Evolutionary conservation across 78 protist species (phyloP).

Genomic region (Dictyostelium discoideum): DNA sequence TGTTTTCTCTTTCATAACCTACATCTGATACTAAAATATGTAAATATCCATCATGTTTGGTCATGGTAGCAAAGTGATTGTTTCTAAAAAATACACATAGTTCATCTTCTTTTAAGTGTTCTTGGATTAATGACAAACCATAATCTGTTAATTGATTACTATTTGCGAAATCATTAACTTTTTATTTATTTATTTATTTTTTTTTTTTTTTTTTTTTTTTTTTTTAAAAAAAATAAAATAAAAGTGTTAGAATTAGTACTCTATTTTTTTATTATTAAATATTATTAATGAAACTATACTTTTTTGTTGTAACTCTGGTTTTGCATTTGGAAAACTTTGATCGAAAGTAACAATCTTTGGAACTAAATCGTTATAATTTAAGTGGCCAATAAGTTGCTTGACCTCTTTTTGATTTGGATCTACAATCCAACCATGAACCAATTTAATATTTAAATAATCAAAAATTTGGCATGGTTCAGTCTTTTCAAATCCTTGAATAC

Average conservation of each 20-base stretch:
- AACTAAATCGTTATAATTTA: conserved; percentile 50
- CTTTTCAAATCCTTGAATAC: conserved; percentile 59
- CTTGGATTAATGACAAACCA: conserved; percentile 43
- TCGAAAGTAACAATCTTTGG: conserved; percentile 40
- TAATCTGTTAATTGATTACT: conserved; percentile 50
- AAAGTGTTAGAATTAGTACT: not conserved
- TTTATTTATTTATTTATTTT: not conserved
- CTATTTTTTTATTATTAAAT: not conserved
- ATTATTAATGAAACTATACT: not conserved
- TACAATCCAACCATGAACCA: conserved; percentile 71
- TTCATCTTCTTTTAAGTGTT: conserved; percentile 59
- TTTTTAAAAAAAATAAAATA: not conserved
- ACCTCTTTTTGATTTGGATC: conserved; percentile 41
- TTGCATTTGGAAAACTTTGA: conserved; percentile 36
- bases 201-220: too few species aligned
- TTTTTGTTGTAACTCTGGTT: conserved; percentile 7
- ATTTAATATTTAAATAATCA: conserved; percentile 50
- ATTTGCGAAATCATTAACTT: conserved; percentile 27
- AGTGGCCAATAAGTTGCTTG: not conserved
- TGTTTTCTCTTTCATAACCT: conserved; percentile 54
- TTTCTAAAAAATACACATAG: conserved; percentile 85
- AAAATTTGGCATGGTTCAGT: conserved; percentile 65
- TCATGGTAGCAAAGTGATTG: conserved; percentile 84
- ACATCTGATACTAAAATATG: conserved; percentile 75
- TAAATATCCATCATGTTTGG: conserved; percentile 72